These are phyloP conservation scores for Pueraria montana DNA, from an alignment of 306 rosid species.

Conservation along the genomic window DNA sequence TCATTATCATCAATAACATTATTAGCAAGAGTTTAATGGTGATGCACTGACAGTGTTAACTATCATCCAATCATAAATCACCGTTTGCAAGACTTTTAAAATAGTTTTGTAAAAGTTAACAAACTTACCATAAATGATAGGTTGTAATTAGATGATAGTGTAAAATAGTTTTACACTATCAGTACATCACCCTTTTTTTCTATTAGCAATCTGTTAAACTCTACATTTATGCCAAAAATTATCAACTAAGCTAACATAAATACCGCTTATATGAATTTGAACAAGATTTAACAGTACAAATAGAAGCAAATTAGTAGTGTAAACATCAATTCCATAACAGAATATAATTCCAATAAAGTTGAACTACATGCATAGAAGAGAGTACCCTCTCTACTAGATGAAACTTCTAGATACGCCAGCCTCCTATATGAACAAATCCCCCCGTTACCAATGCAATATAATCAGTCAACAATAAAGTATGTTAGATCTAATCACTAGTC, in stretches of 20 bases:
- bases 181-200: too few species aligned
- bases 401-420: neutral
- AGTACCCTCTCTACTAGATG: neutral
- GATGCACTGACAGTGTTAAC: too few species aligned
- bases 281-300: neutral
- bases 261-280: slow-evolving; percentile 19
- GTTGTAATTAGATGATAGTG: too few species aligned
- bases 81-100: too few species aligned
- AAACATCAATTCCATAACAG: neutral
- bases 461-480: slow-evolving; percentile 16
- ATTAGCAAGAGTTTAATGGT: too few species aligned
- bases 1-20: neutral
- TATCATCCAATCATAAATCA: too few species aligned
- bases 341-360: neutral
- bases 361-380: slow-evolving; percentile 9
- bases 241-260: neutral
- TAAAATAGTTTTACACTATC: too few species aligned
- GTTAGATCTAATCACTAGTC: neutral
- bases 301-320: neutral
- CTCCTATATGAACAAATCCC: slow-evolving; percentile 37
- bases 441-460: slow-evolving; percentile 1
- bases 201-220: slow-evolving; percentile 17
- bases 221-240: neutral
- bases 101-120: too few species aligned
- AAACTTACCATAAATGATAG: too few species aligned